phyloP scores from a whole-genome alignment of 164 flowering plant species.

The Annona cherimola region DNA sequence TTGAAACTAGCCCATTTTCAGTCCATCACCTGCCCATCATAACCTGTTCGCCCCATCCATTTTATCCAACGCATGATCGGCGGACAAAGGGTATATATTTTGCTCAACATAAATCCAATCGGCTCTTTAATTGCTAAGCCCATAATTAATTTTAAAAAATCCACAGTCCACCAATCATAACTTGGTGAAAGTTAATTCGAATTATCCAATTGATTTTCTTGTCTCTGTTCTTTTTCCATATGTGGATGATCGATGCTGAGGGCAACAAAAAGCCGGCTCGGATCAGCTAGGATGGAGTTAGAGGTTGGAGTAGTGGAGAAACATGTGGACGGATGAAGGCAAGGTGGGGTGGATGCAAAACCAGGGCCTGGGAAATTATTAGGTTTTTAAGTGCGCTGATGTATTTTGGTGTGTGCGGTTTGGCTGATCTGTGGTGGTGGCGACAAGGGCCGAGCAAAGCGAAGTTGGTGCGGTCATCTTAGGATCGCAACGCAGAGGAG shows the following conservation, averaged over 20 bases:
- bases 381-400: slow-evolving; percentile 3
- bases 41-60: not conserved
- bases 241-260: not conserved
- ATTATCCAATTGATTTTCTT: no score
- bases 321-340: not conserved
- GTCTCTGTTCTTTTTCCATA: no score
- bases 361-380: not conserved
- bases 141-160: no score
- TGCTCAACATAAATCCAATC: no score
- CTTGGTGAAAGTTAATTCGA: no score
- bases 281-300: not conserved
- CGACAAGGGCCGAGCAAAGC: not conserved
- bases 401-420: not conserved
- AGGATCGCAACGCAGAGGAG: not conserved
- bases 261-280: not conserved
- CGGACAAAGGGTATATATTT: no score
- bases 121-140: no score
- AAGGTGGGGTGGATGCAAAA: not conserved
- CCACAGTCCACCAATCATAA: no score
- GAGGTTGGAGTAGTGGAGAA: not conserved
- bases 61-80: no score
- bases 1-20: not conserved
- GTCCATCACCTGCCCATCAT: not conserved
- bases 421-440: not conserved
- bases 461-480: slow-evolving; percentile 4